A percentile compares a stretch with the other conserved stretches of the same genome.
phyloP scores from a whole-genome alignment of 768 basidiomycete species.

The Dentipellis fragilis region DNA sequence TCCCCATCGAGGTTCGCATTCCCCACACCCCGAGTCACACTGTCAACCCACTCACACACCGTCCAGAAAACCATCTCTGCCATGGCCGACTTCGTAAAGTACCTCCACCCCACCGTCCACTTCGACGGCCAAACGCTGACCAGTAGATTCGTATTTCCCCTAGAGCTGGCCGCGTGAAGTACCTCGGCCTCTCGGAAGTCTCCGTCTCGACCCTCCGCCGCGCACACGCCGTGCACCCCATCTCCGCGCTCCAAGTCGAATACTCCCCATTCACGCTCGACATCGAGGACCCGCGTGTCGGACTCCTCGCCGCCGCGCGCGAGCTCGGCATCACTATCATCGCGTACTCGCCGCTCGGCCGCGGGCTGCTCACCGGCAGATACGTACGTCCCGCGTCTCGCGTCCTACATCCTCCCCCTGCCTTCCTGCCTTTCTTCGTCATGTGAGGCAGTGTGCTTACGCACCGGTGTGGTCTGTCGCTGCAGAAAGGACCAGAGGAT shows the following conservation, averaged over 20 bases:
- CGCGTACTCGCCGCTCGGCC: slow-evolving; percentile 25
- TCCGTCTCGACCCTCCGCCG: slow-evolving; percentile 23
- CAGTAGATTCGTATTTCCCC: neutral
- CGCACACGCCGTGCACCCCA: slow-evolving; percentile 23
- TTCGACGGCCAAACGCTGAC: no score
- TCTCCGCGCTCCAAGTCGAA: slow-evolving; percentile 23
- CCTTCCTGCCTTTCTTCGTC: neutral
- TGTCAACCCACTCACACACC: neutral
- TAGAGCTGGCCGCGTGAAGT: slow-evolving; percentile 25
- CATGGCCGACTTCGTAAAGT: slow-evolving; percentile 18
- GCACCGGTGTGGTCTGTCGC: neutral
- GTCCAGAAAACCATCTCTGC: slow-evolving; percentile 7
- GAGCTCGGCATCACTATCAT: slow-evolving; percentile 25
- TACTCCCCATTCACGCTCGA: slow-evolving; percentile 22
- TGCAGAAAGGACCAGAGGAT: slow-evolving; percentile 21
- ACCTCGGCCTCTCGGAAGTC: slow-evolving; percentile 28
- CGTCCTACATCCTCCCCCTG: neutral
- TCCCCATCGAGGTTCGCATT: slow-evolving; percentile 7
- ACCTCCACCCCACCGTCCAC: slow-evolving; percentile 6
- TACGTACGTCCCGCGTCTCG: slow-evolving; percentile 11
- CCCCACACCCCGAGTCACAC: neutral
- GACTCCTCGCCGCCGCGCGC: slow-evolving; percentile 17
- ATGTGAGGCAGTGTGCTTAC: slow-evolving; percentile 5
- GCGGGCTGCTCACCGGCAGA: slow-evolving; percentile 21
- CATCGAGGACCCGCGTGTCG: slow-evolving; percentile 18